Evolutionary conservation across 371 early-diverging fungal species (phyloP).

Genomic region (Blastocladiella emersonii): DNA sequence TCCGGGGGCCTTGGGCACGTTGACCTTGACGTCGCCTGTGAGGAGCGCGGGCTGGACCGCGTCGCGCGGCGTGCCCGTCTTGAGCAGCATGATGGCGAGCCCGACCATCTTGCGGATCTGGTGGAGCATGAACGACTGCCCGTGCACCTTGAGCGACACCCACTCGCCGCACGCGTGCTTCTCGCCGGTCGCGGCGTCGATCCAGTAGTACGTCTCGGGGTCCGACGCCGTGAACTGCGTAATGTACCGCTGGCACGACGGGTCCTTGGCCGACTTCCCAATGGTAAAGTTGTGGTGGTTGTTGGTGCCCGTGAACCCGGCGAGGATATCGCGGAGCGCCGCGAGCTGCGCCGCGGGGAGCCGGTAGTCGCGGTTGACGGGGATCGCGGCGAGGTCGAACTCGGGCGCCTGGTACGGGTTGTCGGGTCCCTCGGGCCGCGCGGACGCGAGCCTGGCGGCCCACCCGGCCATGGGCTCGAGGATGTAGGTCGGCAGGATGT

Average conservation of each 20-base stretch:
- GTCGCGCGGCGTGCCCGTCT: slow-evolving; percentile 49
- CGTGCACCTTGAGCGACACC: slow-evolving; percentile 81
- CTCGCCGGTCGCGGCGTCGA: slow-evolving; percentile 60
- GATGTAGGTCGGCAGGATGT: slow-evolving; percentile 88
- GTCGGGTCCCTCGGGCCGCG: not conserved
- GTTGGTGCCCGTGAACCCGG: slow-evolving; percentile 73
- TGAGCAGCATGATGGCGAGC: slow-evolving; percentile 65
- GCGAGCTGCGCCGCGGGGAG: slow-evolving; percentile 39
- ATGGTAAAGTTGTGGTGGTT: slow-evolving; percentile 97
- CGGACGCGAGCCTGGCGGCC: not conserved
- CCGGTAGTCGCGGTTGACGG: slow-evolving; percentile 35
- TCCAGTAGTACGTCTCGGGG: slow-evolving; percentile 4
- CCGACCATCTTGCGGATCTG: slow-evolving; percentile 99
- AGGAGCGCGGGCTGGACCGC: slow-evolving; percentile 51
- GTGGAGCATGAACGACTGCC: slow-evolving; percentile 98
- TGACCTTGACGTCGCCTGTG: slow-evolving; percentile 39
- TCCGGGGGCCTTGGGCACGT: slow-evolving; percentile 97
- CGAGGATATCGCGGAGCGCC: slow-evolving; percentile 50
- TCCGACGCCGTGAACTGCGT: slow-evolving; percentile 33
- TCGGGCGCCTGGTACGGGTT: not conserved
- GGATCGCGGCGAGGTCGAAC: slow-evolving; percentile 5
- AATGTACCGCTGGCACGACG: slow-evolving; percentile 60
- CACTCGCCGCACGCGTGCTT: slow-evolving; percentile 73
- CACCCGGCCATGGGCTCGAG: slow-evolving; percentile 24
- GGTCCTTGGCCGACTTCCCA: slow-evolving; percentile 55